These are phyloP conservation scores for Microdochium paspali DNA, from an alignment of 2,329 filamentous ascomycete genomes.

Conservation along the genomic window DNA sequence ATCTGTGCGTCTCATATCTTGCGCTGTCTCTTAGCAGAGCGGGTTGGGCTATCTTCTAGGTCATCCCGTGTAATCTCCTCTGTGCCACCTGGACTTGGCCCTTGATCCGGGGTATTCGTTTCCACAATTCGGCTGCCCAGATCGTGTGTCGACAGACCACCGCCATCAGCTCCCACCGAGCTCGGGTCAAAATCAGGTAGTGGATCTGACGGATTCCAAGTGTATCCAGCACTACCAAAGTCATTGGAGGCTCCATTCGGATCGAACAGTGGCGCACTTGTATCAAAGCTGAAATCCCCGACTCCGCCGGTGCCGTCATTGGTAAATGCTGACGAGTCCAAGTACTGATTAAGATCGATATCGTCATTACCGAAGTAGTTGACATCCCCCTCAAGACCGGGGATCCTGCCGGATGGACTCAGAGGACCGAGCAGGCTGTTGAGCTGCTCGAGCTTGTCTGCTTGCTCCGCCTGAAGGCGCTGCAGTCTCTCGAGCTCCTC, in stretches of 20 bases:
- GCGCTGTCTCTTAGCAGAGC: constrained; percentile 20
- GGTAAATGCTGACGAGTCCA: constrained; percentile 26
- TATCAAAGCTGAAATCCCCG: constrained; percentile 33
- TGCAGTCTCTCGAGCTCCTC: constrained; percentile 72
- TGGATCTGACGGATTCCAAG: not conserved
- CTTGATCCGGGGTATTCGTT: constrained; percentile 20
- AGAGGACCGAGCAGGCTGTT: constrained; percentile 67
- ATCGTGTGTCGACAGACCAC: constrained; percentile 3
- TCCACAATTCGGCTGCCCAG: constrained; percentile 13
- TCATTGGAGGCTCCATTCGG: constrained; percentile 10
- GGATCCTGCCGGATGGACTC: constrained; percentile 70
- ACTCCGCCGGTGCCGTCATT: constrained; percentile 10
- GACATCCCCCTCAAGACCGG: constrained; percentile 46
- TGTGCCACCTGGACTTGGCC: constrained; percentile 36
- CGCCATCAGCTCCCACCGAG: constrained; percentile 8
- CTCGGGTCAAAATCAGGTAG: constrained; percentile 8
- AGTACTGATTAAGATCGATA: constrained; percentile 40
- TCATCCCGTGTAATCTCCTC: constrained; percentile 41
- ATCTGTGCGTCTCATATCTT: constrained; percentile 11
- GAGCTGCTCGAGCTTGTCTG: constrained; percentile 65
- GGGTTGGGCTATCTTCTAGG: constrained; percentile 20
- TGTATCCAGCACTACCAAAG: constrained; percentile 9
- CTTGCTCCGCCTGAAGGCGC: constrained; percentile 70
- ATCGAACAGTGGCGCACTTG: constrained; percentile 9
- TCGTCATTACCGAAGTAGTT: constrained; percentile 29